Conservation (phyloP, 768 basidiomycete species). For the Cytidiella melzeri region DNA sequence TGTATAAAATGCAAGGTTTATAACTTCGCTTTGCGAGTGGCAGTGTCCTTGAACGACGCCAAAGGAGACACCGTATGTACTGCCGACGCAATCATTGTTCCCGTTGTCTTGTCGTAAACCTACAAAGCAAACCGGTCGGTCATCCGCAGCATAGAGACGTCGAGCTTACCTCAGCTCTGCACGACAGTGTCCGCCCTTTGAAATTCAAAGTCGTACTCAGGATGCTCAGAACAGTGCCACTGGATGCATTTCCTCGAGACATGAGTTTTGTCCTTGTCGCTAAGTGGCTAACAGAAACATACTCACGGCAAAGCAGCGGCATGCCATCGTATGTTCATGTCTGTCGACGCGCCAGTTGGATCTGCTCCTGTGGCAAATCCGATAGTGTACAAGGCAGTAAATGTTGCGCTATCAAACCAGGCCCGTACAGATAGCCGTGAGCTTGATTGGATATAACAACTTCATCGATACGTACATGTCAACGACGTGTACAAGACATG, state of each 20-base stretch:
- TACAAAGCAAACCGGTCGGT: background rate
- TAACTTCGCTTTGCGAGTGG: background rate
- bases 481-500: constrained; percentile 14
- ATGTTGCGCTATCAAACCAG: constrained; percentile 14
- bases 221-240: constrained; percentile 17
- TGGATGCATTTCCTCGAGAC: no score
- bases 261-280: no score
- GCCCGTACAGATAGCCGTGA: no score
- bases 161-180: constrained; percentile 18
- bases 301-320: constrained; percentile 16
- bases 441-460: background rate
- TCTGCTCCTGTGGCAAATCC: constrained; percentile 11
- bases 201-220: constrained; percentile 16
- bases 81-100: constrained; percentile 17
- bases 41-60: background rate
- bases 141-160: background rate
- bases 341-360: constrained; percentile 15
- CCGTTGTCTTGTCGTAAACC: constrained; percentile 20
- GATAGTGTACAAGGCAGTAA: constrained; percentile 15
- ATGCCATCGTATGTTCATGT: constrained; percentile 20
- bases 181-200: constrained; percentile 9
- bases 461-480: constrained; percentile 14
- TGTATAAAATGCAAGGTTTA: background rate
- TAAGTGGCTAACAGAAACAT: background rate
- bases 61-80: constrained; percentile 17